Evolutionary conservation across 1,139 yeast genomes (phyloP).

Genomic region (Magnusiomyces ingens): DNA sequence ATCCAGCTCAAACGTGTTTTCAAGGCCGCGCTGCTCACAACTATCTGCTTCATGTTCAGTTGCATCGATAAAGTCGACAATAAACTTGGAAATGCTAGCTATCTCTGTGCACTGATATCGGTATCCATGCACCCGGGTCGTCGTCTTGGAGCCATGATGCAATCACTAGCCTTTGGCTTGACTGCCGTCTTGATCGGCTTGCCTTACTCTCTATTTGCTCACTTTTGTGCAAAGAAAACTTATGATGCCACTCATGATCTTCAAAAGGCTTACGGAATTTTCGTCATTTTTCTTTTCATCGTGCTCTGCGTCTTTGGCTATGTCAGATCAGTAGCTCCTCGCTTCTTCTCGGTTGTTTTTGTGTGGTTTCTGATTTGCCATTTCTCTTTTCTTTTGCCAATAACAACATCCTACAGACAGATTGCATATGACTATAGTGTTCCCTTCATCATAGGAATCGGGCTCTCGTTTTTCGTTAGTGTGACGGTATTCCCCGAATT

Average conservation of each 20-base stretch:
- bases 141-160: slow-evolving; percentile 43
- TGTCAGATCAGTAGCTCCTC: slow-evolving; percentile 42
- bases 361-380: slow-evolving; percentile 44
- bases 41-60: slow-evolving; percentile 37
- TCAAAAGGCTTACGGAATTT: slow-evolving; percentile 38
- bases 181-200: slow-evolving; percentile 40
- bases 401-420: slow-evolving; percentile 28
- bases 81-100: slow-evolving; percentile 38
- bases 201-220: slow-evolving; percentile 38
- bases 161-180: slow-evolving; percentile 36
- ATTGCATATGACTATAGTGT: slow-evolving; percentile 36
- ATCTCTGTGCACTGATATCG: slow-evolving; percentile 40
- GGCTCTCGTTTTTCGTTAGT: slow-evolving; percentile 39
- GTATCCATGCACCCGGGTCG: slow-evolving; percentile 46
- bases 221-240: slow-evolving; percentile 39
- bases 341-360: slow-evolving; percentile 41
- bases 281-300: slow-evolving; percentile 40
- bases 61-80: slow-evolving; percentile 34
- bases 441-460: slow-evolving; percentile 43
- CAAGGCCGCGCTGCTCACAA: slow-evolving; percentile 37
- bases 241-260: slow-evolving; percentile 5
- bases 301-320: slow-evolving; percentile 45
- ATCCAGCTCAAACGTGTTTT: slow-evolving; percentile 28
- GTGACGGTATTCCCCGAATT: slow-evolving; percentile 43
- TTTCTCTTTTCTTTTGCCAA: slow-evolving; percentile 39